Evolutionary conservation across 140 eudicot genomes (phyloP).

Genomic region (Anethum foeniculum): DNA sequence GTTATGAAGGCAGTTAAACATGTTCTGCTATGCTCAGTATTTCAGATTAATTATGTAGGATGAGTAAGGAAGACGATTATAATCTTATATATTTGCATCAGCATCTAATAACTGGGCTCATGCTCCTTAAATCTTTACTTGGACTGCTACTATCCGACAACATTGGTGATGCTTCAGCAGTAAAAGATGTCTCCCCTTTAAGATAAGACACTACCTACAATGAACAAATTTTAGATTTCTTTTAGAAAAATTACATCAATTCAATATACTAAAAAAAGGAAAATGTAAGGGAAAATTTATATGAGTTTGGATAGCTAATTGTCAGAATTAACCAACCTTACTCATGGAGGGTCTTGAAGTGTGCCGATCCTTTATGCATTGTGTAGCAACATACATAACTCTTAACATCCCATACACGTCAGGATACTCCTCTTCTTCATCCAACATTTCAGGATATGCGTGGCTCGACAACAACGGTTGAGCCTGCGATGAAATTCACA

Average conservation of each 20-base stretch:
- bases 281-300: neutral
- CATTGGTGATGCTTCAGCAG: constrained; percentile 29
- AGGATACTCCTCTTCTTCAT: constrained; percentile 25
- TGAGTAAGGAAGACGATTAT: neutral
- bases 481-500: constrained; percentile 26
- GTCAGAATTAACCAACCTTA: constrained; percentile 24
- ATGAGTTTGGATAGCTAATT: neutral
- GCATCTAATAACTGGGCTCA: constrained; percentile 4
- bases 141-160: constrained; percentile 41
- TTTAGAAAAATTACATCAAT: neutral
- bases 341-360: constrained; percentile 43
- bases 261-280: neutral
- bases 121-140: constrained; percentile 11
- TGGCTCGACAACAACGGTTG: constrained; percentile 31
- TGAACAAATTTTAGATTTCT: neutral
- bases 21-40: neutral
- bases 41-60: neutral
- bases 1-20: neutral
- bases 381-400: constrained; percentile 33
- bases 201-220: constrained; percentile 38
- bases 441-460: constrained; percentile 34
- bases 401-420: constrained; percentile 34
- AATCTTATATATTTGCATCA: neutral
- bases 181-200: constrained; percentile 36
- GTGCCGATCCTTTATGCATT: constrained; percentile 31